Base-by-base conservation (phyloP, 140 eudicot species). In the Oenanthe javanica region DNA sequence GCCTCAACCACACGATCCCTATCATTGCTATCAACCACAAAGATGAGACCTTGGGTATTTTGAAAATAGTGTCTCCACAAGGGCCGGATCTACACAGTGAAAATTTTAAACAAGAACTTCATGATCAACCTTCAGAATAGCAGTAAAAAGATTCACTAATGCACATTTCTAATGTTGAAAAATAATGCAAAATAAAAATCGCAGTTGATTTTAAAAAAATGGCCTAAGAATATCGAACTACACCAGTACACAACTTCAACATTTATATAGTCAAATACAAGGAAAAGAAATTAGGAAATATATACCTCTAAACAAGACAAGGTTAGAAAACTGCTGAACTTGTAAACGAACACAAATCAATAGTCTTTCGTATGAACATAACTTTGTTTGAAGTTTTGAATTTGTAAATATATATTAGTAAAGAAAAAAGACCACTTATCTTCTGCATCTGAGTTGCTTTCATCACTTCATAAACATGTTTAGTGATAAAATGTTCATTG, bases 51-150 rank as follows among this genome's bases (percentile, higher is more conserved):
- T 71, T 71, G 76, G 48, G 76, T 71, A 40, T 71, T 71, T 42
- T 71, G 76, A 8, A 71, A 71, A 42, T 71, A 71, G 76, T 71
- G 76, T 40, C 76, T 71, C 76, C 76, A 71, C 76, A 71, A 40
- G 10, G 76, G 76, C 11, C 76, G 76, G 23, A 71, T 71, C 76
- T 71, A 71, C 76, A 31, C 10, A 16, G 46, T 69, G 21, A 69
- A 31, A 47, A 31, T 31, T 31, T 10, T 8, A 64, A 9, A 11
- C 13, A n/a, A 66, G 38, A 25, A 66, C 18, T 66, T 66, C 10
- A 0, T 12, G 0, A 10, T 67, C 74, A 25, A 14, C 46, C 45
- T 10, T 69, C 43, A 4, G 76, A 31, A 31, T 31, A 31, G 31
- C 31, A 31, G 31, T 31, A 31, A 31, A 31, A 31, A 31, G 31